Conservation (phyloP, 768 basidiomycete species). For the Pleurotus giganteus region DNA sequence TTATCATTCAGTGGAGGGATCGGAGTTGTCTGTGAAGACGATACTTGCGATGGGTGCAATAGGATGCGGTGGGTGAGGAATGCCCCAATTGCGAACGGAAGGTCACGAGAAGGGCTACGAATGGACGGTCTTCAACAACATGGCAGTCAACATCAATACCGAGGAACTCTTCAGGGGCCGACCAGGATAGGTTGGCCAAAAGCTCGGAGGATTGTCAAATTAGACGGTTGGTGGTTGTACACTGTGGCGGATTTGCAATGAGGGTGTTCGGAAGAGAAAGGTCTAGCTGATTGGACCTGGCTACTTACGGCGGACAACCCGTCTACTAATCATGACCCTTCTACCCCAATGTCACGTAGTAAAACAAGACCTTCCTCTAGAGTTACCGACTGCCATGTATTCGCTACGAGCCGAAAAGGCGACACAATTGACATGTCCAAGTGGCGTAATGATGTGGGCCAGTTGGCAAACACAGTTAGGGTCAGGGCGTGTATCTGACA, state of each 20-base stretch:
- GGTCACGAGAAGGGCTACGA: too few species aligned
- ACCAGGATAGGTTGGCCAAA: too few species aligned
- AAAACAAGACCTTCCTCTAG: conserved; percentile 79
- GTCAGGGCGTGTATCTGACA: conserved; percentile 79
- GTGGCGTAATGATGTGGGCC: conserved; percentile 94
- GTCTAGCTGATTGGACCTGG: background rate
- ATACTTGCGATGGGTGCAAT: too few species aligned
- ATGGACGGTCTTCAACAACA: too few species aligned
- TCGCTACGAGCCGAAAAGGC: conserved; percentile 88
- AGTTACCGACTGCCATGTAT: conserved; percentile 89
- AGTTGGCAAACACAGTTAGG: conserved; percentile 86
- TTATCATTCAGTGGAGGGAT: too few species aligned
- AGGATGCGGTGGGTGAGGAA: too few species aligned
- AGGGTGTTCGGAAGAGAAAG: background rate
- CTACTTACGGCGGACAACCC: background rate
- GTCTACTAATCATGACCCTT: background rate
- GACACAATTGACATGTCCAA: conserved; percentile 81
- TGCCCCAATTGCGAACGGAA: too few species aligned
- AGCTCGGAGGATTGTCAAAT: too few species aligned
- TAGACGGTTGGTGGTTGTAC: conserved; percentile 8
- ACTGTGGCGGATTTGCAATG: background rate
- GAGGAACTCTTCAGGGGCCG: too few species aligned
- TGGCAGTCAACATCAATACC: too few species aligned
- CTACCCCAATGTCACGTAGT: conserved; percentile 71
- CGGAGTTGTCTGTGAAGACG: too few species aligned